These are phyloP conservation scores for Mucor velutinosus DNA, from an alignment of 371 early-diverging fungal genomes.

Conservation along the genomic window DNA sequence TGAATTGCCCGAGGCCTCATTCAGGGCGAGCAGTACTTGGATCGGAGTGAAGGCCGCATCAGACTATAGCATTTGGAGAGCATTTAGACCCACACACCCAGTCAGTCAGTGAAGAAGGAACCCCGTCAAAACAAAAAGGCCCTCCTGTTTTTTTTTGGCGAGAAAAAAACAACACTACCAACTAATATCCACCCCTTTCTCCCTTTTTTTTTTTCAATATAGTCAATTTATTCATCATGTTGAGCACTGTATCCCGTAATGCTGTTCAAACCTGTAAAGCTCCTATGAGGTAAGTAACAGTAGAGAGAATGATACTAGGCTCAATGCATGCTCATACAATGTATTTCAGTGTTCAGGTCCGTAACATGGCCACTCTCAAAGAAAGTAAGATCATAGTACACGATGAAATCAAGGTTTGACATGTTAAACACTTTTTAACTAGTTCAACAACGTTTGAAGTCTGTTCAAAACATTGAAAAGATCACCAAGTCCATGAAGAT, in stretches of 20 bases:
- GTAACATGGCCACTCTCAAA: slow-evolving; percentile 91
- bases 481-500: slow-evolving; percentile 99
- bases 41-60: neutral
- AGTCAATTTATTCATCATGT: slow-evolving; percentile 5
- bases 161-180: neutral
- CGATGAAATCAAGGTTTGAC: neutral
- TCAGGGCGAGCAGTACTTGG: neutral
- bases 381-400: slow-evolving; percentile 69
- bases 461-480: slow-evolving; percentile 97
- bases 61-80: neutral
- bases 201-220: neutral
- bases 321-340: neutral
- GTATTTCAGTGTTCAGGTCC: slow-evolving; percentile 61
- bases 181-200: neutral
- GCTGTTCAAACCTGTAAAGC: slow-evolving; percentile 12
- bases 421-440: neutral
- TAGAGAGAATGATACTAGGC: neutral
- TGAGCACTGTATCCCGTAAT: slow-evolving; percentile 11
- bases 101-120: neutral
- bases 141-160: neutral
- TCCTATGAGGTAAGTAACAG: slow-evolving; percentile 5
- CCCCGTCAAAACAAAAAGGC: slow-evolving; percentile 3
- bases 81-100: neutral
- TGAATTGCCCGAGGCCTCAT: neutral
- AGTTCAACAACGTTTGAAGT: slow-evolving; percentile 96